Evolutionary conservation across 106 monocot species (phyloP).

Genomic region (Ottelia alismoides): DNA sequence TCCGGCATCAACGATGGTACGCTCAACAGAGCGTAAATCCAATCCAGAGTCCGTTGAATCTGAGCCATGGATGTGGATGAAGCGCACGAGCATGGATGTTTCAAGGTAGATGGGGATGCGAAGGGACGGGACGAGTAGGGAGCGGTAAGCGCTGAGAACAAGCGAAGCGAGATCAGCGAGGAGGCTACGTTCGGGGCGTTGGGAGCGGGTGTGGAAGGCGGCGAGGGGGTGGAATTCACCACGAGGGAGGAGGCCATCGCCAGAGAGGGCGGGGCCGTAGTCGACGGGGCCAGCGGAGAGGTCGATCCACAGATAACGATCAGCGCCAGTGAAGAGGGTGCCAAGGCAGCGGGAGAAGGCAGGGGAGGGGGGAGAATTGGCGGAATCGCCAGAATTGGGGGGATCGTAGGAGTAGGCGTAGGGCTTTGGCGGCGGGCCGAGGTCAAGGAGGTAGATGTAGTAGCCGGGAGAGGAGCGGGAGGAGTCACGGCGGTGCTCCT

Average conservation of each 20-base stretch:
- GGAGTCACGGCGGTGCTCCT: conserved; percentile 25
- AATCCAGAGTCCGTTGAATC: conserved; percentile 32
- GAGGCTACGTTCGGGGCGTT: conserved; percentile 38
- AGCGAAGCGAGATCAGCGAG: conserved; percentile 64
- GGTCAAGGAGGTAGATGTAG: conserved; percentile 65
- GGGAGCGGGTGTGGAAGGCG: conserved; percentile 37
- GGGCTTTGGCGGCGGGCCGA: conserved; percentile 27
- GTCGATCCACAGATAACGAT: conserved; percentile 83
- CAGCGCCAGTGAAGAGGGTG: conserved; percentile 42
- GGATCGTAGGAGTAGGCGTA: conserved; percentile 70
- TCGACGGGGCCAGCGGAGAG: conserved; percentile 81
- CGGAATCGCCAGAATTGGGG: conserved; percentile 15
- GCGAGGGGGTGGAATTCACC: conserved; percentile 90
- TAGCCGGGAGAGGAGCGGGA: conserved; percentile 38
- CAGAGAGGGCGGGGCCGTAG: conserved; percentile 78
- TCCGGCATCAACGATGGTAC: conserved; percentile 36
- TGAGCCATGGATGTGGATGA: conserved; percentile 61
- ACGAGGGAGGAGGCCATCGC: conserved; percentile 72
- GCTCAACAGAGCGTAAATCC: conserved; percentile 44
- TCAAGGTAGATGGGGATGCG: conserved; percentile 67
- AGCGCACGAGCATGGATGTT: conserved; percentile 33
- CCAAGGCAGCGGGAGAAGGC: conserved; percentile 61
- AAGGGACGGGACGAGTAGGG: conserved; percentile 64
- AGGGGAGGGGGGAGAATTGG: conserved; percentile 15
- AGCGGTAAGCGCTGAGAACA: conserved; percentile 49